Evolutionary conservation across 768 basidiomycete species (phyloP).

Genomic region (Rhizopogon roseolus): DNA sequence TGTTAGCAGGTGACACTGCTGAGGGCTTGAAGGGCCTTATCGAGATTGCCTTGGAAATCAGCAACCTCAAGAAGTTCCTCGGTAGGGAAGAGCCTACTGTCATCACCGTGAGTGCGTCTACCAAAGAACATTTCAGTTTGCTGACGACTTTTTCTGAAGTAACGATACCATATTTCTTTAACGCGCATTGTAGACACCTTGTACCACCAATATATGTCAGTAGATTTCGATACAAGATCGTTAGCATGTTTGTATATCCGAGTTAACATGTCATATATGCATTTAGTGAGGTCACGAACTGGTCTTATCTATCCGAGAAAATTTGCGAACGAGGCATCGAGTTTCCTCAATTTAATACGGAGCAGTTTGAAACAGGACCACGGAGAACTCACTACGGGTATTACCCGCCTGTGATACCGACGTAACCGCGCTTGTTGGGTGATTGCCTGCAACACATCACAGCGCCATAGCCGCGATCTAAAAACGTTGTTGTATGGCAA

Average conservation of each 20-base stretch:
- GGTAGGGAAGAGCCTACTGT: conserved; percentile 91
- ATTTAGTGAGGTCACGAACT: neutral
- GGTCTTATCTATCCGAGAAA: neutral
- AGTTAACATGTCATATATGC: neutral
- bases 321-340: no score
- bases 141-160: conserved; percentile 4
- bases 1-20: conserved; percentile 70
- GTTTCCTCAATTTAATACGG: no score
- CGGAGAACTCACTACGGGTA: no score
- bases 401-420: no score
- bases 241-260: neutral
- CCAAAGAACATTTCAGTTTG: neutral
- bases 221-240: neutral
- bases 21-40: conserved; percentile 93
- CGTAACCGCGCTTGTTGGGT: no score
- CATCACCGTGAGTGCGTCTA: conserved; percentile 67
- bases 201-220: neutral
- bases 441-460: no score
- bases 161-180: neutral
- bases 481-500: no score
- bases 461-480: no score
- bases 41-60: conserved; percentile 85
- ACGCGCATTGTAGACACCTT: neutral
- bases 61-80: conserved; percentile 82
- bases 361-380: no score